Conservation (phyloP, 2,329 filamentous ascomycete genomes). For the Ambrosiella beaveri region DNA sequence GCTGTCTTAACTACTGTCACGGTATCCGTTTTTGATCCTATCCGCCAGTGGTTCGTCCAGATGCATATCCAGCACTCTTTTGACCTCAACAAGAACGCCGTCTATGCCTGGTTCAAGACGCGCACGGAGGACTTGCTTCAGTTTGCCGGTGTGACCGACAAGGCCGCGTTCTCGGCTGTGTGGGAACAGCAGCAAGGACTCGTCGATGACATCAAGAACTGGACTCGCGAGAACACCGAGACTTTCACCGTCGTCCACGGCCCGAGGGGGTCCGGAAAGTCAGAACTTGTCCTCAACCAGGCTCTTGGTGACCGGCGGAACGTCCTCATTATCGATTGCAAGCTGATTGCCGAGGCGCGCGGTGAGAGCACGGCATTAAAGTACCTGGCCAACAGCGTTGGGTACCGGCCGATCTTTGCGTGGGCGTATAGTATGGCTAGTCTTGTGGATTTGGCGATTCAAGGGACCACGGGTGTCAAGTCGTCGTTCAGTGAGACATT, state of each 20-base stretch:
- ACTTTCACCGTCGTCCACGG: slow-evolving; percentile 92
- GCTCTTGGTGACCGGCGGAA: slow-evolving; percentile 59
- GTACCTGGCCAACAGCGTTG: slow-evolving; percentile 64
- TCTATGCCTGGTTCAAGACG: slow-evolving; percentile 67
- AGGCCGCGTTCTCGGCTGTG: slow-evolving; percentile 58
- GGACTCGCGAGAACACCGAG: slow-evolving; percentile 74
- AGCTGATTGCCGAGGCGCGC: slow-evolving; percentile 75
- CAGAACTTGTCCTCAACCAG: slow-evolving; percentile 72
- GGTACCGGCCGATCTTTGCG: slow-evolving; percentile 83
- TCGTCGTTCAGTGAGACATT: slow-evolving; percentile 86
- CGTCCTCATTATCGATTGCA: slow-evolving; percentile 79
- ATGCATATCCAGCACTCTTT: slow-evolving; percentile 67
- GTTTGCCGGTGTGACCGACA: slow-evolving; percentile 38
- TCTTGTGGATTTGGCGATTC: slow-evolving; percentile 78
- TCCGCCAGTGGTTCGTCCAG: slow-evolving; percentile 84
- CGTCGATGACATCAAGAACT: slow-evolving; percentile 66
- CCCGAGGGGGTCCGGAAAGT: slow-evolving; percentile 78
- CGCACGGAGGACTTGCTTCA: slow-evolving; percentile 50
- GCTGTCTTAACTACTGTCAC: slow-evolving; percentile 69
- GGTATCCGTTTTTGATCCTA: slow-evolving; percentile 82
- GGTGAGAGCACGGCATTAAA: slow-evolving; percentile 76
- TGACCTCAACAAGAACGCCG: slow-evolving; percentile 51
- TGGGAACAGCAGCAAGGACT: slow-evolving; percentile 75
- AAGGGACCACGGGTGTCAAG: slow-evolving; percentile 86
- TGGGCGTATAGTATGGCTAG: slow-evolving; percentile 94